Conservation (phyloP, 2,329 filamentous ascomycete species). For the Sporothrix euskadiensis region DNA sequence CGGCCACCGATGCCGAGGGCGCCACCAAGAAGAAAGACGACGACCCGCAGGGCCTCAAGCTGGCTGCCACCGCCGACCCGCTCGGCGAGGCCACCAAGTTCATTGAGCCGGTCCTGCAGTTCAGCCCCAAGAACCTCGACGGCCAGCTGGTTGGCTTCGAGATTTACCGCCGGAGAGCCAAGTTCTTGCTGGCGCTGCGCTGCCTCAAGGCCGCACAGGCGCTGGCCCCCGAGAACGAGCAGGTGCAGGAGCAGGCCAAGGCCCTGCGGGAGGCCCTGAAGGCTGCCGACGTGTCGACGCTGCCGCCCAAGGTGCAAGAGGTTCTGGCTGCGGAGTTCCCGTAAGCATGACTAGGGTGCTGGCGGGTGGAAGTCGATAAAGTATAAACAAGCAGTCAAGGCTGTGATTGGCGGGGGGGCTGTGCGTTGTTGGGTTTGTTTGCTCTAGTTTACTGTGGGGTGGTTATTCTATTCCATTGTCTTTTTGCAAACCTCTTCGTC, state of each 20-base stretch:
- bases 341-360: background rate
- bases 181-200: conserved; percentile 82
- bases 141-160: conserved; percentile 87
- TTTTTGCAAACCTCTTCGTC: background rate
- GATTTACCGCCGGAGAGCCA: conserved; percentile 80
- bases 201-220: conserved; percentile 74
- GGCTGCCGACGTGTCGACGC: conserved; percentile 53
- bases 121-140: conserved; percentile 76
- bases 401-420: background rate
- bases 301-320: conserved; percentile 65
- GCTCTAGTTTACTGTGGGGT: background rate
- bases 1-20: conserved; percentile 52
- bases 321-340: conserved; percentile 68
- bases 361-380: background rate
- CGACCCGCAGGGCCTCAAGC: conserved; percentile 78
- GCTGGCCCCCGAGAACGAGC: conserved; percentile 68
- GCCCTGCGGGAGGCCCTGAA: conserved; percentile 67
- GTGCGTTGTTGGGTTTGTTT: background rate
- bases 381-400: background rate
- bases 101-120: conserved; percentile 75
- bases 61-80: conserved; percentile 79
- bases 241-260: conserved; percentile 72
- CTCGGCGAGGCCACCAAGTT: conserved; percentile 87
- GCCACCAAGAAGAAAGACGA: conserved; percentile 84
- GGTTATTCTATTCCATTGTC: background rate